Evolutionary conservation across 2,329 filamentous ascomycete species (phyloP).

Genomic region (Tolypocladium pustulatum): DNA sequence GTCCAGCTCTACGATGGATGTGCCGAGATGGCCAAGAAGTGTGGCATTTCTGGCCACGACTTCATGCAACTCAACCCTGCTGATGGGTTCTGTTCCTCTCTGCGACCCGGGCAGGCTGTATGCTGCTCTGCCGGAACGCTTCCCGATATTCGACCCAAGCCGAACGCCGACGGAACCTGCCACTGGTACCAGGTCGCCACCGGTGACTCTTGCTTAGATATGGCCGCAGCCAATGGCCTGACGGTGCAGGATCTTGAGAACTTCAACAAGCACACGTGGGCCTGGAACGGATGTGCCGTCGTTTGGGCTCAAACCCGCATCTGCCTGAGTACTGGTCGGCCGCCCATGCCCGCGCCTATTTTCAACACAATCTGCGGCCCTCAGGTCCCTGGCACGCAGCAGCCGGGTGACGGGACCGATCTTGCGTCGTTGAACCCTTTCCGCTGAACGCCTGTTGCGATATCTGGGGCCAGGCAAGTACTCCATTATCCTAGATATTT

Average conservation of each 20-base stretch:
- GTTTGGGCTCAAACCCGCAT: not conserved
- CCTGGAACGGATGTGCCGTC: not conserved
- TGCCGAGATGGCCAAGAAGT: not conserved
- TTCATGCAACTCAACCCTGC: not conserved
- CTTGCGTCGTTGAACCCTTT: not conserved
- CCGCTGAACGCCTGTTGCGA: not conserved
- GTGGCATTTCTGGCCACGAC: not conserved
- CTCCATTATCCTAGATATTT: no score
- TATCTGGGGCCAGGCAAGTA: not conserved
- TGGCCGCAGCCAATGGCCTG: not conserved
- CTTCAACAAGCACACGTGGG: not conserved
- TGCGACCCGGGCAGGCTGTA: not conserved
- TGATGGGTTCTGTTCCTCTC: not conserved
- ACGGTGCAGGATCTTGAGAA: not conserved
- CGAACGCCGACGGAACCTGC: not conserved
- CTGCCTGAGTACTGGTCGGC: not conserved
- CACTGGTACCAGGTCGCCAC: not conserved
- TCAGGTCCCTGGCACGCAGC: not conserved
- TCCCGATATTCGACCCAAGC: not conserved
- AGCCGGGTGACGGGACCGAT: not conserved
- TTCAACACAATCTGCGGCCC: not conserved
- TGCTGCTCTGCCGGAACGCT: not conserved
- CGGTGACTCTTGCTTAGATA: not conserved
- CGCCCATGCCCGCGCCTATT: not conserved
- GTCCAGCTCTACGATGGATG: not conserved